Conservation (phyloP, 164 flowering plant species). For the Annona squamosa region DNA sequence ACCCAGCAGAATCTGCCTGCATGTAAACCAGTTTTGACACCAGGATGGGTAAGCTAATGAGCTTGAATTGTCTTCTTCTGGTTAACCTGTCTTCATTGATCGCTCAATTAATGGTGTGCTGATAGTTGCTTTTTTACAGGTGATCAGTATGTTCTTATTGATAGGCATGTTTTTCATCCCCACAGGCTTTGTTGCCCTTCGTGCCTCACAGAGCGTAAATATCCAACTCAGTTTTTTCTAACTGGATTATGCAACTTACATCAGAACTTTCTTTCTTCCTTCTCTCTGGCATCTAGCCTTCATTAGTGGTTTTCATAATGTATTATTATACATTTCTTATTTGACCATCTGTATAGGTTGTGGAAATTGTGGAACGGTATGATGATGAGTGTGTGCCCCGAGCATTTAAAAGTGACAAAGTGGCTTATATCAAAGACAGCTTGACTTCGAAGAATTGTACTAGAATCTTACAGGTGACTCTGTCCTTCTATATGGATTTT, state of each 20-base stretch:
- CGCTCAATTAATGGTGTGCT: background rate
- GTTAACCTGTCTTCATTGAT: background rate
- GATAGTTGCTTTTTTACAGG: slow-evolving; percentile 35
- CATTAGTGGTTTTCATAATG: background rate
- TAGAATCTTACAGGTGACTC: slow-evolving; percentile 45
- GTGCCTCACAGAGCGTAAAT: slow-evolving; percentile 56
- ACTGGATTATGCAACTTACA: background rate
- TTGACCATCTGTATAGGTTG: slow-evolving; percentile 39
- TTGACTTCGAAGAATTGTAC: slow-evolving; percentile 59
- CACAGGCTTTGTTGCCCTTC: slow-evolving; percentile 53
- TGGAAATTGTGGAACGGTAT: slow-evolving; percentile 71
- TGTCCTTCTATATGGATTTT: background rate
- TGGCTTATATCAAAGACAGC: slow-evolving; percentile 52
- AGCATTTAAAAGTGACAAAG: slow-evolving; percentile 39
- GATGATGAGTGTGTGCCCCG: slow-evolving; percentile 68
- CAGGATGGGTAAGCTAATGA: slow-evolving; percentile 48
- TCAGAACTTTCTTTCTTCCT: background rate
- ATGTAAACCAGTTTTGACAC: slow-evolving; percentile 81
- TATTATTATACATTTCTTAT: background rate
- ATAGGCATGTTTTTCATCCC: slow-evolving; percentile 59
- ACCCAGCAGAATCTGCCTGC: slow-evolving; percentile 82
- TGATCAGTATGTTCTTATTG: slow-evolving; percentile 49
- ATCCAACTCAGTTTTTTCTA: slow-evolving; percentile 4
- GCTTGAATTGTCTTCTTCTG: background rate
- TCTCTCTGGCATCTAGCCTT: background rate